Percentiles rank a stretch among this genome's conserved stretches.
phyloP scores from a whole-genome alignment of 2,329 filamentous ascomycete genomes.

The Dactylellina parvicollis region DNA sequence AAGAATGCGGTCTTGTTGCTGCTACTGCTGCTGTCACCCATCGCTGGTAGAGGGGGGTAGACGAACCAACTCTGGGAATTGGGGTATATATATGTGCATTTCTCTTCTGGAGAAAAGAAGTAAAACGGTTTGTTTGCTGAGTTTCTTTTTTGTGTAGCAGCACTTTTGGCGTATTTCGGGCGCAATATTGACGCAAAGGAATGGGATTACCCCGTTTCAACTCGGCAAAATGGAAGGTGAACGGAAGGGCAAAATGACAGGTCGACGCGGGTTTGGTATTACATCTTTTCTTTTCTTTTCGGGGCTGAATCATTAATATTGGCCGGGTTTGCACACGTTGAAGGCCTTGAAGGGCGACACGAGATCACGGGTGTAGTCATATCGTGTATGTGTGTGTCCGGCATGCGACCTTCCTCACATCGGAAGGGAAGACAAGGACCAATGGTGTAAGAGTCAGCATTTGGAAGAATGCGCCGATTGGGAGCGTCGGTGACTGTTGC shows the following conservation, averaged over 20 bases:
- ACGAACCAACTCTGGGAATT: background rate
- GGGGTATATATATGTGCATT: background rate
- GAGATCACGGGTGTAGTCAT: slow-evolving; percentile 22
- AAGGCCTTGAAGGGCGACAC: slow-evolving; percentile 21
- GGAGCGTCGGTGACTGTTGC: background rate
- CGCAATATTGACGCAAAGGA: slow-evolving; percentile 50
- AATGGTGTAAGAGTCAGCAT: slow-evolving; percentile 5
- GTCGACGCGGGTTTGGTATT: slow-evolving; percentile 12
- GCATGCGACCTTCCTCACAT: background rate
- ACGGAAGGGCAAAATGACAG: slow-evolving; percentile 6
- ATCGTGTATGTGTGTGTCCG: too few relatives aligned
- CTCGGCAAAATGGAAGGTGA: slow-evolving; percentile 22
- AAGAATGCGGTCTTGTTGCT: slow-evolving; percentile 41
- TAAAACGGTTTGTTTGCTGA: background rate
- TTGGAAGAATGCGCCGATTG: too few relatives aligned
- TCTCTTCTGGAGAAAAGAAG: background rate
- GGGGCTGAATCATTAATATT: too few relatives aligned
- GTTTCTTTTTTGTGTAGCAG: slow-evolving; percentile 9
- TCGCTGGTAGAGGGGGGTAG: background rate
- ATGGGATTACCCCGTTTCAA: background rate
- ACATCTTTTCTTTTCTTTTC: too few relatives aligned
- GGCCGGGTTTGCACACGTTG: too few relatives aligned
- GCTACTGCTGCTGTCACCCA: too few relatives aligned
- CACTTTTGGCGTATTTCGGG: slow-evolving; percentile 24
- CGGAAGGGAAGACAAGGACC: too few relatives aligned